Evolutionary conservation across 1,139 yeast genomes (phyloP).

Genomic region (Taphrina populina): DNA sequence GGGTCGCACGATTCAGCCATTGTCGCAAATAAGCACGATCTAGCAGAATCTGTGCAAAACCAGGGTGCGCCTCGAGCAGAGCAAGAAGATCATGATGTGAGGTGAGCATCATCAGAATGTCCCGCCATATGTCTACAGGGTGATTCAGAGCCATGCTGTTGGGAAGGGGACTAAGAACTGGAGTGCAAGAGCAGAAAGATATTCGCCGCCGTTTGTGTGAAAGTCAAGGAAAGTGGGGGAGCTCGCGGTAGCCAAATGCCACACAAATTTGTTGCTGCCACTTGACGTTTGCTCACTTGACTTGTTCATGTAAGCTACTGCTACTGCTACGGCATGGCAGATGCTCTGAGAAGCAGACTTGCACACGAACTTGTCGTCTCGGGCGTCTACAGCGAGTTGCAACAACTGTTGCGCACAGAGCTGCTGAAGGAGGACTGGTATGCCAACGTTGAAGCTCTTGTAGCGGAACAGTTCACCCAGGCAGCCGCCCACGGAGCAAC

Average conservation of each 20-base stretch:
- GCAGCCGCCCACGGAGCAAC: too few relatives aligned
- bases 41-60: background rate
- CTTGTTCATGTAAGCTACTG: too few relatives aligned
- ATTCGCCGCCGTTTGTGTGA: too few relatives aligned
- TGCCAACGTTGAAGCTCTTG: background rate
- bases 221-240: too few relatives aligned
- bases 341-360: background rate
- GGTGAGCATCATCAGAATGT: background rate
- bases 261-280: too few relatives aligned
- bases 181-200: too few relatives aligned
- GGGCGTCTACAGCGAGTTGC: slow-evolving; percentile 2
- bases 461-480: too few relatives aligned
- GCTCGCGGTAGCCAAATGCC: too few relatives aligned
- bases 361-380: background rate
- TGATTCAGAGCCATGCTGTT: background rate
- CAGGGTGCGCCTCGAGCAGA: background rate
- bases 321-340: too few relatives aligned
- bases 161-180: too few relatives aligned
- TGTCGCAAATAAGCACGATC: slow-evolving; percentile 2
- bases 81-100: background rate
- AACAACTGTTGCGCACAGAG: background rate
- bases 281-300: too few relatives aligned
- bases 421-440: background rate
- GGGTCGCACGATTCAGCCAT: slow-evolving; percentile 12
- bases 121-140: slow-evolving; percentile 16